Evolutionary conservation across 164 flowering plant species (phyloP).

Genomic region (Tinospora cordifolia): DNA sequence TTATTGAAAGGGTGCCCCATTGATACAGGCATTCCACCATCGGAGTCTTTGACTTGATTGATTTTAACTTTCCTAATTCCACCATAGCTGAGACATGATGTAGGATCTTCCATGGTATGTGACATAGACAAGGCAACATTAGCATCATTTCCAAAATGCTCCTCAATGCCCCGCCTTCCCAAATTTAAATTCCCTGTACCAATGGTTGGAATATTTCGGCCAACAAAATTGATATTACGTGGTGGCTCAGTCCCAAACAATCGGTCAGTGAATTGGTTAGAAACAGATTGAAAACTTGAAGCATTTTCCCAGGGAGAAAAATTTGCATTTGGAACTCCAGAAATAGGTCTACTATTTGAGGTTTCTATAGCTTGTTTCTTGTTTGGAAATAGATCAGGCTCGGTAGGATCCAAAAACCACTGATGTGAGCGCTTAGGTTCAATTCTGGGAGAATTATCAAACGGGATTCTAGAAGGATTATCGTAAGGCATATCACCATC

Average conservation of each 20-base stretch:
- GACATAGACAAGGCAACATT: constrained; percentile 45
- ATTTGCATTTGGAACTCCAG: constrained; percentile 25
- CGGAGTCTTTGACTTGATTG: constrained; percentile 16
- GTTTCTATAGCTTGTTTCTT: constrained; percentile 36
- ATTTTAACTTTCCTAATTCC: constrained; percentile 51
- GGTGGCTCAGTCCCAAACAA: constrained; percentile 37
- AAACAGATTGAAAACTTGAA: constrained; percentile 26
- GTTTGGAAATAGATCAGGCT: constrained; percentile 28
- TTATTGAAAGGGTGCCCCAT: constrained; percentile 30
- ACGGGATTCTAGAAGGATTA: constrained; percentile 4
- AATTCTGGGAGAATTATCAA: constrained; percentile 24
- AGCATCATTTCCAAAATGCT: constrained; percentile 31
- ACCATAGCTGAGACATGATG: constrained; percentile 16
- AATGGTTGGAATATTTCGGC: constrained; percentile 12
- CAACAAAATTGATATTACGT: constrained; percentile 16
- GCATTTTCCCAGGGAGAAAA: constrained; percentile 39
- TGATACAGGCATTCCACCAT: constrained; percentile 21
- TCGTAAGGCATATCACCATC: constrained; percentile 23
- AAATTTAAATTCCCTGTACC: constrained; percentile 20
- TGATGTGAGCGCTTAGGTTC: constrained; percentile 37
- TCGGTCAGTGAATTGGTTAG: constrained; percentile 35
- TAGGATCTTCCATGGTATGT: constrained; percentile 24
- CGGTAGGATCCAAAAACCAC: constrained; percentile 43
- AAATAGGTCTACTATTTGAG: constrained; percentile 21
- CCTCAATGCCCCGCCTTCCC: constrained; percentile 23